Base-by-base conservation (phyloP, 768 basidiomycete species). In the Mycena vulgaris region DNA sequence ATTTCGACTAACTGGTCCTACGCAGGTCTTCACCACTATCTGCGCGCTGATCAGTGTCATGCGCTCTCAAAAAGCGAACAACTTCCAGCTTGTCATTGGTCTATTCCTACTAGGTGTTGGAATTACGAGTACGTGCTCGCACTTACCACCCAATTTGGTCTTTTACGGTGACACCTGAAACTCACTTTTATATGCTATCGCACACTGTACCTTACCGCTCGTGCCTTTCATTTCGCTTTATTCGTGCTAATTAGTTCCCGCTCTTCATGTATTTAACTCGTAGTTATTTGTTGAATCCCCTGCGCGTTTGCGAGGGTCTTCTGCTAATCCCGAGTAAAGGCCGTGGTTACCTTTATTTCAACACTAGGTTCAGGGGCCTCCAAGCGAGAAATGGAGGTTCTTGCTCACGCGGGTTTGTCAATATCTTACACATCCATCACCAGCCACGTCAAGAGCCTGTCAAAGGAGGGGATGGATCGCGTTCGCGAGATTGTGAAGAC, bases 401-500 rank as follows among this genome's bases (percentile, higher is more conserved):
- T 74, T 14, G 61, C 70, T 2, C 71, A 72, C 27, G 73, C 73
- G 2, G 73, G 73, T 13, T 28, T 74, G 3, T 72, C 63, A 0
- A 21, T 72, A 0, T 74, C 70, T 1, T 71, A 71, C 58, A 19
- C 23, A 0, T 3, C 69, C 16, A 57, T 68, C n/a, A 61, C 45
- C 21, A 21, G 27, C 6, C 67, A 72, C 39, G 35, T 74, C 19
- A 53, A 69, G 30, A 28, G n/a, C 13, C 42, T 73, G 5, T 73
- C 72, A 16, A 23, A 31, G 27, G 60, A 62, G 60, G 60, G 60
- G 0, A 21, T 62, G 47, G 60, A 2, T 11, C 21, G 25, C 7
- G 51, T 79, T 25, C 75, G 74, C 53, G 40, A 67, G 16, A 72
- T 78, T 17, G 68, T 73, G 1, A n/a, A 69, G 25, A 73, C 73